phyloP scores from a whole-genome alignment of 495 filamentous ascomycete genomes.

The Pyronema omphalodes region DNA sequence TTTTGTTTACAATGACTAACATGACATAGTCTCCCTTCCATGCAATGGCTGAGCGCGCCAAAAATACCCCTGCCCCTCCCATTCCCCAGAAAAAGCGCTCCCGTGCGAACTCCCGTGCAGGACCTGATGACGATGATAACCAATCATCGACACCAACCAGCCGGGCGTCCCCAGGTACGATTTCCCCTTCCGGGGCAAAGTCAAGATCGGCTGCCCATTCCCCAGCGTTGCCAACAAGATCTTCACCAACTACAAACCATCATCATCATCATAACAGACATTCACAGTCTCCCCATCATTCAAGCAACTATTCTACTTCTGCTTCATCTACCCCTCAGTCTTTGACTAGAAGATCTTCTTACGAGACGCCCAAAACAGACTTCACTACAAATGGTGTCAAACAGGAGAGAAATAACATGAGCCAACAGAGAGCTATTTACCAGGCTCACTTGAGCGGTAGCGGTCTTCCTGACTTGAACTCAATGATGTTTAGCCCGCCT shows the following conservation, averaged over 20 bases:
- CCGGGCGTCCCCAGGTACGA: conserved; percentile 18
- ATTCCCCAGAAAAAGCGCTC: conserved; percentile 37
- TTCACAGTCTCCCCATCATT: background rate
- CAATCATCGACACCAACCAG: conserved; percentile 29
- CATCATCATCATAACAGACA: background rate
- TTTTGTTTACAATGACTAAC: no score
- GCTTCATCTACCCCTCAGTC: background rate
- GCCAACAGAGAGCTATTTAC: conserved; percentile 26
- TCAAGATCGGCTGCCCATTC: conserved; percentile 12
- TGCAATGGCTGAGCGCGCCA: background rate
- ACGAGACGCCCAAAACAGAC: conserved; percentile 20
- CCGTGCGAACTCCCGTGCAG: conserved; percentile 30
- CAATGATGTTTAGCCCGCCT: conserved; percentile 80
- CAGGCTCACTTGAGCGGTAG: conserved; percentile 17
- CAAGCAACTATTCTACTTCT: conserved; percentile 9
- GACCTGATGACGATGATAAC: conserved; percentile 20
- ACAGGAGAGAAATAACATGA: conserved; percentile 21
- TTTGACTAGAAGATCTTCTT: conserved; percentile 18
- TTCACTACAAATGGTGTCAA: conserved; percentile 12
- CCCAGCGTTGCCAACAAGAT: conserved; percentile 31
- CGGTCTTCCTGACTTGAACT: conserved; percentile 51
- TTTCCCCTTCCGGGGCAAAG: conserved; percentile 11
- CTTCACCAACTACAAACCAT: conserved; percentile 29
- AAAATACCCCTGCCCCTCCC: background rate
- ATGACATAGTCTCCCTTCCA: no score